A percentile compares a stretch with the other conserved stretches of the same genome.
phyloP scores from a whole-genome alignment of 1,284 basidiomycete species.

The Irpex rosettiformis region DNA sequence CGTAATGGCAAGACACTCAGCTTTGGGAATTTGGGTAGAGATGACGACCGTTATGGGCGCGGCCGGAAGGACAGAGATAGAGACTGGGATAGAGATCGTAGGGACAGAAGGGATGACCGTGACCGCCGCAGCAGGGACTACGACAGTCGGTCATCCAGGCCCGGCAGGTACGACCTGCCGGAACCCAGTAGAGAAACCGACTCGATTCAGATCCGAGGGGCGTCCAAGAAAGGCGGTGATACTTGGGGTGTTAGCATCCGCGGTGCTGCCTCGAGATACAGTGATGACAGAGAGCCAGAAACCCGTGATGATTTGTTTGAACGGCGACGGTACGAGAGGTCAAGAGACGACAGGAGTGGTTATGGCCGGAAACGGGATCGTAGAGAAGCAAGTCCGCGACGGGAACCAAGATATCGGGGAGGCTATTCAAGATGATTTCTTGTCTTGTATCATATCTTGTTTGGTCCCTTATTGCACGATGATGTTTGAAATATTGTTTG shows the following conservation, averaged over 20 bases:
- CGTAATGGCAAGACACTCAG: conserved; percentile 31
- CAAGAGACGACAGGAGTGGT: conserved; percentile 1
- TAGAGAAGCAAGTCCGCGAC: conserved; percentile 12
- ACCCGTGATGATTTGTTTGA: conserved; percentile 16
- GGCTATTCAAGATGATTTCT: conserved; percentile 26
- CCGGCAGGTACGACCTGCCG: conserved; percentile 21
- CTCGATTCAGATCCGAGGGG: conserved; percentile 26
- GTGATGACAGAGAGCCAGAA: conserved; percentile 18
- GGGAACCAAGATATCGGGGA: conserved; percentile 27
- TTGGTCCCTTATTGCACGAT: too few species aligned
- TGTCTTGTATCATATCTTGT: background rate
- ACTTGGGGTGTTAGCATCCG: conserved; percentile 14
- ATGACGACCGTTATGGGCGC: conserved; percentile 16
- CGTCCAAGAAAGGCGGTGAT: conserved; percentile 20
- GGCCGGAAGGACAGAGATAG: conserved; percentile 17
- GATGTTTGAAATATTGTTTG: too few species aligned
- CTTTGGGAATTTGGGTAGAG: conserved; percentile 35
- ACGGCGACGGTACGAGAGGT: conserved; percentile 12
- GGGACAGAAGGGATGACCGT: conserved; percentile 18
- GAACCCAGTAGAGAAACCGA: conserved; percentile 27
- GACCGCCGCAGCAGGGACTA: conserved; percentile 9
- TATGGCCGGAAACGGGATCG: conserved; percentile 15
- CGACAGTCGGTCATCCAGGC: conserved; percentile 17
- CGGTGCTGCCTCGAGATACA: conserved; percentile 12
- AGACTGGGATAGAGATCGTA: conserved; percentile 17